Evolutionary conservation across 2,329 filamentous ascomycete genomes (phyloP), one percentile per base, ranked within the genome.

Genomic region (Curvularia sp.): DNA sequence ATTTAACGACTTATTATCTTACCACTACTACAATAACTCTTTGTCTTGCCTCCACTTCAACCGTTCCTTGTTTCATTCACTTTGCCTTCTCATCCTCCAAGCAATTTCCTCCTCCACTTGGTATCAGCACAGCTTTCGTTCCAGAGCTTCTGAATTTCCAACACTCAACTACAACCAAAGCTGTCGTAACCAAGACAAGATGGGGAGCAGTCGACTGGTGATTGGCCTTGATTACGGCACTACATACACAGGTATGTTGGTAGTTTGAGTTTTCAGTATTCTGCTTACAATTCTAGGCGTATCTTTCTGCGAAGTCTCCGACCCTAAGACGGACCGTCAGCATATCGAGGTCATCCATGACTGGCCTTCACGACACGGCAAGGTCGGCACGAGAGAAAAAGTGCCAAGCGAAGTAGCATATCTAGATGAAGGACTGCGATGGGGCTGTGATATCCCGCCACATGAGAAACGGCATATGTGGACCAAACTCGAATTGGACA

Each of bases 401-500:
- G 69, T 70, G 0, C 71, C 70, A 0, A 67, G 63, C 5, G 70
- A 73, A 28, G 55, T 75, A 1, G 55, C 68, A 0, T 71, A 71
- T 44, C 43, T 31, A 6, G 20, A 47, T 1, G 47, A 60, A 15
- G 47, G 53, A 1, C 12, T 33, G 0, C 9, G 12, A 20, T 64
- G 60, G 57, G 60, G 62, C 1, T 54, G 54, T 4, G 5, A 52
- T 0, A 68, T 71, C 12, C 53, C 65, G 0, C 42, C 62, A 0
- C 41, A 75, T 48, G 53, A 67, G 0, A 44, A 64, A 30, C 63
- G 75, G 0, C 64, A 75, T 38, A 67, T 74, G 53, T 77, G 73
- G 70, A 77, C 72, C 0, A 76, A 77, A 50, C 57, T 77, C 0
- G 53, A 68, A 10, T 61, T 75, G 0, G 71, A 77, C 15, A 9